These are phyloP conservation scores for Linanthus parryae DNA, from an alignment of 148 eudicot genomes.

Conservation along the genomic window DNA sequence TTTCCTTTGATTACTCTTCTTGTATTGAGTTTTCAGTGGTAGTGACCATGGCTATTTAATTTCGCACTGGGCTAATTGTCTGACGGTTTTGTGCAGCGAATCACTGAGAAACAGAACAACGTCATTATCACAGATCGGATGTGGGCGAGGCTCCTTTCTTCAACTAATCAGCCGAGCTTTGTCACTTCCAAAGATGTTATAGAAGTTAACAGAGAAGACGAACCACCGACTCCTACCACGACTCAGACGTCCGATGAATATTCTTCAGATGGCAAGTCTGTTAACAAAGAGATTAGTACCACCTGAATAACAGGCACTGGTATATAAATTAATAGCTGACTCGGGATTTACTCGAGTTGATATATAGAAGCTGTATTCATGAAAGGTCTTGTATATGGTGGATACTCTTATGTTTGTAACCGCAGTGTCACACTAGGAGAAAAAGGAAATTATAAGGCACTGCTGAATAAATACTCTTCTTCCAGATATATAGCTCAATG, in stretches of 20 bases:
- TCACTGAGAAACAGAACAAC: conserved; percentile 51
- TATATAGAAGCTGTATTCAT: too few relatives aligned
- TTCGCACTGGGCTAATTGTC: not conserved
- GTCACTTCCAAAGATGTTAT: conserved; percentile 18
- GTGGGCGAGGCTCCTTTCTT: conserved; percentile 32
- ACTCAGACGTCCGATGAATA: conserved; percentile 14
- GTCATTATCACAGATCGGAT: conserved; percentile 42
- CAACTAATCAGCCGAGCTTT: conserved; percentile 50
- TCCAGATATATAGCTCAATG: too few relatives aligned
- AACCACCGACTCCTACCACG: too few relatives aligned
- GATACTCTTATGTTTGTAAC: too few relatives aligned
- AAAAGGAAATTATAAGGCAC: too few relatives aligned
- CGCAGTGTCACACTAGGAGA: too few relatives aligned
- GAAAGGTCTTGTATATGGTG: too few relatives aligned
- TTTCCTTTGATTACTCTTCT: not conserved
- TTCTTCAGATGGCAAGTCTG: conserved; percentile 12
- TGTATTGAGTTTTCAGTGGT: not conserved
- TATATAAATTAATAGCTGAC: too few relatives aligned
- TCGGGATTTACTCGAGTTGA: too few relatives aligned
- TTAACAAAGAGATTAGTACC: conserved; percentile 7
- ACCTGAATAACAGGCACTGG: too few relatives aligned
- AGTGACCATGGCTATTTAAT: not conserved
- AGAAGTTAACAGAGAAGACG: conserved; percentile 16
- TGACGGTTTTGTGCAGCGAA: conserved; percentile 38
- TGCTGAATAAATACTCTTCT: too few relatives aligned